phyloP scores from a whole-genome alignment of 768 basidiomycete genomes.

The Tubosaeta sp. region DNA sequence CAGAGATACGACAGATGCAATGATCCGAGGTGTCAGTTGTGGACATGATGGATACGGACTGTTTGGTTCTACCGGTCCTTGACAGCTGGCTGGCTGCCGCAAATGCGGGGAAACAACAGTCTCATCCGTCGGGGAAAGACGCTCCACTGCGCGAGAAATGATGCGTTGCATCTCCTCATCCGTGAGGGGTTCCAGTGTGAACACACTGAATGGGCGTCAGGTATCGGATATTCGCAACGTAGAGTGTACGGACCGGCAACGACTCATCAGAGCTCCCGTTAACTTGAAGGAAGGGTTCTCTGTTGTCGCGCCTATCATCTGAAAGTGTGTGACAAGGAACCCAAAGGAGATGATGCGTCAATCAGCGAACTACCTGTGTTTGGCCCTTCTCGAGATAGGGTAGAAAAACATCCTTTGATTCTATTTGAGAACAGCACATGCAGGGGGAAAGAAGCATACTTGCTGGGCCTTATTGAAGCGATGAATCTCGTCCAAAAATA shows the following conservation, averaged over 20 bases:
- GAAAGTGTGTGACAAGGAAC: not conserved
- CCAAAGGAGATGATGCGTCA: not conserved
- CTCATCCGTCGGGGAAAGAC: conserved; percentile 22
- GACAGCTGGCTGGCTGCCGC: conserved; percentile 14
- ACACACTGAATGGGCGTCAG: conserved; percentile 50
- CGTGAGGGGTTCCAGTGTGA: conserved; percentile 64
- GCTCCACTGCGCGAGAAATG: conserved; percentile 49
- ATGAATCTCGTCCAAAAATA: conserved; percentile 86
- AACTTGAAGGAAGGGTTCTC: conserved; percentile 88
- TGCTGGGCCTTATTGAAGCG: conserved; percentile 72
- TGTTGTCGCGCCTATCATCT: conserved; percentile 81
- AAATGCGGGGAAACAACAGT: not conserved
- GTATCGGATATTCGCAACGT: not conserved
- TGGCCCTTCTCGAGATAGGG: conserved; percentile 78
- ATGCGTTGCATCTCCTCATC: conserved; percentile 58
- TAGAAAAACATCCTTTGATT: conserved; percentile 65
- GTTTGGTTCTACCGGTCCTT: conserved; percentile 18
- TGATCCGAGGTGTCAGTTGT: conserved; percentile 44
- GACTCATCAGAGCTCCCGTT: conserved; percentile 65
- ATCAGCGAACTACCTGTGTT: conserved; percentile 46
- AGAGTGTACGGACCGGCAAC: conserved; percentile 56
- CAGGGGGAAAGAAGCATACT: conserved; percentile 30
- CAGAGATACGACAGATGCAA: conserved; percentile 48
- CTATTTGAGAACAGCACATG: conserved; percentile 8
- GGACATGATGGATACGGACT: conserved; percentile 26